Conservation (phyloP, 139 green algal species). For the Chlamydomonas urium region DNA sequence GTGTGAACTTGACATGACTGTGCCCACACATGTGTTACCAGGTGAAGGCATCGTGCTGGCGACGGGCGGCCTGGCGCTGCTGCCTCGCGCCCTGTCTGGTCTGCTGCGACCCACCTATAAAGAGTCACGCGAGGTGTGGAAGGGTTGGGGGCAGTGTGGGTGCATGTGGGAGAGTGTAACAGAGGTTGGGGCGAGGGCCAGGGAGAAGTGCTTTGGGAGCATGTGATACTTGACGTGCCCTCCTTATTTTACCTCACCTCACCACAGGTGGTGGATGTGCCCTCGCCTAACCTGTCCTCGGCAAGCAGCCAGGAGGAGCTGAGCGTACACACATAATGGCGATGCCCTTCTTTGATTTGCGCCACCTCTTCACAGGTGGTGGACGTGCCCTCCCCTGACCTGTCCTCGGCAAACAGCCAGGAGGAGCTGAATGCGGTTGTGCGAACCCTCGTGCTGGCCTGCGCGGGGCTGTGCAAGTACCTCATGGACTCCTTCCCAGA, state of each 20-base stretch:
- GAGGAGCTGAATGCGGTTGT: background rate
- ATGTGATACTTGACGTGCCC: background rate
- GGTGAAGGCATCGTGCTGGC: slow-evolving; percentile 5
- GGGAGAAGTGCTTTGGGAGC: too few species aligned
- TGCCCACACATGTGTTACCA: too few species aligned
- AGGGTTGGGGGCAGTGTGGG: too few species aligned
- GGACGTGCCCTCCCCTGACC: background rate
- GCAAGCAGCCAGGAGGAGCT: too few species aligned
- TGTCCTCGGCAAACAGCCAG: background rate
- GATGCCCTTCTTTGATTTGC: background rate
- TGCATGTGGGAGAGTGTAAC: too few species aligned
- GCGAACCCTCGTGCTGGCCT: background rate
- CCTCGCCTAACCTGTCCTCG: too few species aligned
- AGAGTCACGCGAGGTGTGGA: too few species aligned
- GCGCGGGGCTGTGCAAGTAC: slow-evolving; percentile 4
- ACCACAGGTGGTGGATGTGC: slow-evolving; percentile 6
- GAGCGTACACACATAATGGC: too few species aligned
- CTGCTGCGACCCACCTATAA: too few species aligned
- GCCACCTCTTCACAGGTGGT: background rate
- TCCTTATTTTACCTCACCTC: background rate
- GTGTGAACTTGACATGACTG: too few species aligned
- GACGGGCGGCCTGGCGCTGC: background rate
- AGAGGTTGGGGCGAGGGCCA: too few species aligned
- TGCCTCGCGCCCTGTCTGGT: too few species aligned
- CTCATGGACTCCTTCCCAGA: background rate